A percentile compares a stretch with the other conserved stretches of the same genome.
These are phyloP conservation scores for Phlyctochytrium arcticum DNA, from an alignment of 192 early-diverging fungal genomes.

Conservation along the genomic window DNA sequence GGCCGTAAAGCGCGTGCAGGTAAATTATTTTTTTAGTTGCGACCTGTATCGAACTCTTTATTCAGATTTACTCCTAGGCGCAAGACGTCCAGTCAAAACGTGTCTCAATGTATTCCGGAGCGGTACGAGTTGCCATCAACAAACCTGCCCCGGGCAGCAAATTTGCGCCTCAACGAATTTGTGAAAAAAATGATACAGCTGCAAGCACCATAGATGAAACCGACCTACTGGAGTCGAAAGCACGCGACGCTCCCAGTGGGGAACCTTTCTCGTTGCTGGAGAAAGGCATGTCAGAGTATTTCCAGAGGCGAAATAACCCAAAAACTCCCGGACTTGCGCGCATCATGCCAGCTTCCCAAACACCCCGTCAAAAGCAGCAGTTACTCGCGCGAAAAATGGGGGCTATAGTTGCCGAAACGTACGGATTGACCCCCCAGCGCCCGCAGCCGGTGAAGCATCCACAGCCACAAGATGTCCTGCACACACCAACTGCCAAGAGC, in stretches of 20 bases:
- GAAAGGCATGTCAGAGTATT: neutral
- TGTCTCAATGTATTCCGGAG: constrained; percentile 12
- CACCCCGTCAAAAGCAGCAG: constrained; percentile 4
- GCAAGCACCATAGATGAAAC: too few relatives aligned
- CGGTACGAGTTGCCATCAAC: neutral
- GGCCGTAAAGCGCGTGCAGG: too few relatives aligned
- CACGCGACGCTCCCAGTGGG: too few relatives aligned
- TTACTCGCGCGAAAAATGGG: constrained; percentile 6
- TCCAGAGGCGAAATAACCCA: neutral
- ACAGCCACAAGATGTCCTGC: too few relatives aligned
- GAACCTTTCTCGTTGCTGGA: neutral
- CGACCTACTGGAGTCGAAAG: too few relatives aligned
- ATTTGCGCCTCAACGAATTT: neutral
- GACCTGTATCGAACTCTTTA: too few relatives aligned
- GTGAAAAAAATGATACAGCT: neutral
- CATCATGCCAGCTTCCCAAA: neutral
- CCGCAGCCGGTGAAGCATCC: too few relatives aligned
- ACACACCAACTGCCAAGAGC: too few relatives aligned
- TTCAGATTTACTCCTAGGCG: neutral
- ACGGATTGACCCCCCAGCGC: neutral
- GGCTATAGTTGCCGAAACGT: constrained; percentile 4
- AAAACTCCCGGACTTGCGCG: neutral
- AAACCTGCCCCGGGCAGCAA: neutral
- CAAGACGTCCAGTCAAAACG: neutral
- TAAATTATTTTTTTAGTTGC: too few relatives aligned